Base-by-base conservation (phyloP, 495 filamentous ascomycete species). In the Cairneyella variabilis region DNA sequence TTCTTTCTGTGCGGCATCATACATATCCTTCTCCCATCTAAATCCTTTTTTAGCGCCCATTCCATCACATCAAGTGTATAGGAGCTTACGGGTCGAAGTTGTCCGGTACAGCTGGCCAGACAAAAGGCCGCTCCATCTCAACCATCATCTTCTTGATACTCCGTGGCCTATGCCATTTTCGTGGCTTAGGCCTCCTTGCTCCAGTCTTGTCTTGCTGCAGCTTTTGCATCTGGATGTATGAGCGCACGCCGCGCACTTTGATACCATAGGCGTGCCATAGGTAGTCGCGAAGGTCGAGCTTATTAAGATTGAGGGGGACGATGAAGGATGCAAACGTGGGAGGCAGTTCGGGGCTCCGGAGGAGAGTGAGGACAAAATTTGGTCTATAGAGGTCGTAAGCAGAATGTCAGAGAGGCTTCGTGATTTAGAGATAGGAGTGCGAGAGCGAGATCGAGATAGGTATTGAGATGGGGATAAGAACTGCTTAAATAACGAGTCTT, bases 201-300 rank as follows among this genome's bases (percentile, higher is more conserved):
- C 70, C 66, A 18, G 61, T 64, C 55, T 73, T 76, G 43, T 71
- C 72, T 45, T 71, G 77, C 47, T 68, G 68, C 25, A 88, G 74
- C 43, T 76, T 78, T 60, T 78, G 75, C 64, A 87, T 81, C 67
- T 88, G 79, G 66, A 97, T 76, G 62, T 83, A 95, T 54, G 86
- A 90, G 25, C 91, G 85, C 53, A 97, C 79, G 30, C 68, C 70
- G n/a, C 80, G 64, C 30, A 82, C 79, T 42, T 76, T 68, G 49
- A 93, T 81, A 43, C 77, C 74, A 70, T 97, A 96, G 17, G 69
- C 76, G 63, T 90, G 75, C 61, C 80, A 79, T 42, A 97, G 84
- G 73, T 95, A 97, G 76, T 95, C 89, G 65, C 87, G 85, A 22
- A 96, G 68, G 69, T 96, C 91, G 59, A 95, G 82, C 71, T 97